Evolutionary conservation across 1,139 yeast species (phyloP), one percentile per base, ranked within the genome.

Genomic region (Debaryomyces fabryi): DNA sequence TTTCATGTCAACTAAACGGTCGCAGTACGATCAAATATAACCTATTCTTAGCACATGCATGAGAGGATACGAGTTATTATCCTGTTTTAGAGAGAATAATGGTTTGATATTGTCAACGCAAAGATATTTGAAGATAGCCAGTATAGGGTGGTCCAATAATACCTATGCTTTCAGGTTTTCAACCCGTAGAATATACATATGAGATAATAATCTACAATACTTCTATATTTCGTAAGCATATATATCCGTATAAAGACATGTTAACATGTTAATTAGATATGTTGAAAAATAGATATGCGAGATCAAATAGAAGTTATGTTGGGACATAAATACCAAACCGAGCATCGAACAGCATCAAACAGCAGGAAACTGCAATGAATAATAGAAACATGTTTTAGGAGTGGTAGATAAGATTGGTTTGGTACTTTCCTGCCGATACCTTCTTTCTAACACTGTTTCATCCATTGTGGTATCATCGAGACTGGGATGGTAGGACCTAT

Each of bases 41-140:
- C 35, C 38, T 35, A 35, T 35, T 35, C 20, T 35, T 35, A 35
- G 38, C 38, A 35, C 13, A 12, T 35, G 23, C 15, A n/a, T 18
- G 25, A 6, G 5, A 5, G 6, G 16, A 20, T 35, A 35, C 25
- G 25, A 12, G 18, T 15, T n/a, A 30, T 13, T 13, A 13, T 6
- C 34, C 4, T 32, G 30, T 12, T 27, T 27, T 27, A 27, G n/a
- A 27, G 13, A 27, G 6, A 13, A n/a, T 9, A 27, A 3, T 27
- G 6, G 30, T 27, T 12, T 27, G 4, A 9, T 8, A 32, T 15
- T 10, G 35, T 15, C 21, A 32, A 16, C 12, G 5, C 13, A 12
- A 12, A 27, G 13, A n/a, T 8, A 12, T 27, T 12, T 12, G 13
- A 27, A n/a, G n/a, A n/a, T n/a, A n/a, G n/a, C n/a, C n/a, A n/a